Conservation (phyloP, 1,284 basidiomycete species). For the Puccinia horiana region DNA sequence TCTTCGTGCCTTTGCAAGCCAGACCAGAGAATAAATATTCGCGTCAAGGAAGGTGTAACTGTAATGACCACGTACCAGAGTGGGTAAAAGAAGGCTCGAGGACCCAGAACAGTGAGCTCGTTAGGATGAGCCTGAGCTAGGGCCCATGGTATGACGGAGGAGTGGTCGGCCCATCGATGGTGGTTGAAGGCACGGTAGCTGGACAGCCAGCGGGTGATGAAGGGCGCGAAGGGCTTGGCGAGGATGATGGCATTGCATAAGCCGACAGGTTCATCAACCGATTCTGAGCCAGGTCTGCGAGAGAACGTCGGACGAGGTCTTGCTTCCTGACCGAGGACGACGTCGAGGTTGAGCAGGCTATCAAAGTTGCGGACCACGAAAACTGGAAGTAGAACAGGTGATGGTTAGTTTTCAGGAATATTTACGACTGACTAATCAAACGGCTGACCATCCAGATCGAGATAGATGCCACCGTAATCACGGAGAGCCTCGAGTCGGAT, state of each 20-base stretch:
- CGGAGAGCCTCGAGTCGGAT: slow-evolving; percentile 51
- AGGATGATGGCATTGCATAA: slow-evolving; percentile 63
- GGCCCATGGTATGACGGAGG: slow-evolving; percentile 58
- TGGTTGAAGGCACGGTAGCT: slow-evolving; percentile 61
- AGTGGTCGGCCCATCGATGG: slow-evolving; percentile 60
- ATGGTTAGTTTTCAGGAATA: background rate
- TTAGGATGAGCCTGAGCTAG: slow-evolving; percentile 60
- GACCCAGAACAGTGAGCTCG: slow-evolving; percentile 61
- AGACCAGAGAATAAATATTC: background rate
- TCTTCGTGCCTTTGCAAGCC: slow-evolving; percentile 29
- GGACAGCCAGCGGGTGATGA: slow-evolving; percentile 59
- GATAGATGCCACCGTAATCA: slow-evolving; percentile 62
- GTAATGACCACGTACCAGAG: slow-evolving; percentile 56
- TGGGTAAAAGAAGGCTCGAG: slow-evolving; percentile 63
- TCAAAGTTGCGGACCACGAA: slow-evolving; percentile 55
- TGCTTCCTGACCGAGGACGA: slow-evolving; percentile 62
- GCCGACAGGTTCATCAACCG: slow-evolving; percentile 57
- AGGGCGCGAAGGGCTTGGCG: slow-evolving; percentile 59
- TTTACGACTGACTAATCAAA: slow-evolving; percentile 2
- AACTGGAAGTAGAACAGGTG: slow-evolving; percentile 52
- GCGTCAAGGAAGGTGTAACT: background rate
- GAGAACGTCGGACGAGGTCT: slow-evolving; percentile 47
- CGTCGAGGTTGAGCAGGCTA: slow-evolving; percentile 55
- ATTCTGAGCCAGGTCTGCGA: slow-evolving; percentile 52
- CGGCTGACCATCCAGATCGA: slow-evolving; percentile 60